These are phyloP conservation scores for Funneliformis geosporum DNA, from an alignment of 192 early-diverging fungal genomes.

Conservation along the genomic window DNA sequence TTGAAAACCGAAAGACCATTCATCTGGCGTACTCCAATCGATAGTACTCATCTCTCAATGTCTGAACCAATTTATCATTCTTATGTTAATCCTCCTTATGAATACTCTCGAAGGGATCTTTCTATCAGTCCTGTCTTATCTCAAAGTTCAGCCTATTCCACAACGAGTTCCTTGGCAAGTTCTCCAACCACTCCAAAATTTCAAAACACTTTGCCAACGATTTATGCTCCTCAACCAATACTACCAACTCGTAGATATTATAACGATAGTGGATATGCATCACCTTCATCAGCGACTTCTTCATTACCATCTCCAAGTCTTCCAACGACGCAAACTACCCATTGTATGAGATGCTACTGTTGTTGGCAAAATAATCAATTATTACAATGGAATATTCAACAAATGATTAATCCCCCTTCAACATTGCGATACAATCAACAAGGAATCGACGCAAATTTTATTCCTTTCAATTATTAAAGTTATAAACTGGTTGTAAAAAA, in stretches of 20 bases:
- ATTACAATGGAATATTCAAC: neutral
- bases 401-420: neutral
- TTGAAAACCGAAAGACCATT: constrained; percentile 13
- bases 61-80: neutral
- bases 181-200: neutral
- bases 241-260: neutral
- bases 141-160: neutral
- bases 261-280: neutral
- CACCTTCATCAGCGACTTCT: neutral
- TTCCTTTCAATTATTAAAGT: neutral
- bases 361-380: neutral
- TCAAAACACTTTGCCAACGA: neutral
- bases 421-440: neutral
- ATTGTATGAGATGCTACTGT: neutral
- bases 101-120: too few species aligned
- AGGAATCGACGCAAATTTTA: neutral
- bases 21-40: neutral
- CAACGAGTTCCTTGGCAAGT: neutral
- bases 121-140: neutral
- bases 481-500: too few species aligned
- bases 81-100: neutral
- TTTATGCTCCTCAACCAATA: neutral
- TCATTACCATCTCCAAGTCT: neutral
- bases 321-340: neutral
- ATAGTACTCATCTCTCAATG: neutral